Evolutionary conservation across 495 filamentous ascomycete species (phyloP).

Genomic region (Podospora australis): DNA sequence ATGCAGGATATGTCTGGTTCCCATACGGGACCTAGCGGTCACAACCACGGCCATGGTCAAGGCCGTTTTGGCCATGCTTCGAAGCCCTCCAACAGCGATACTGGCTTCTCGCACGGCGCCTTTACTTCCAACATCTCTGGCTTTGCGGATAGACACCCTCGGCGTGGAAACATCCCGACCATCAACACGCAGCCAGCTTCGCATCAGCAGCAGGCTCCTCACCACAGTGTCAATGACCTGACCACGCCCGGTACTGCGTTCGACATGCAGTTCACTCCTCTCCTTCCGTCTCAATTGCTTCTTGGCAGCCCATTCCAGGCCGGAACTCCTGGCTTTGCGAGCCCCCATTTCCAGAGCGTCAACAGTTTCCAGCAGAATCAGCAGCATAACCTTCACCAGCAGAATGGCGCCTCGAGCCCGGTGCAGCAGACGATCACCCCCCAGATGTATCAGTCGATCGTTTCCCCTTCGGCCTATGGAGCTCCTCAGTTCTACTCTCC

Average conservation of each 20-base stretch:
- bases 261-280: slow-evolving; percentile 97
- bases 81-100: slow-evolving; percentile 72
- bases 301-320: slow-evolving; percentile 96
- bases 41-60: slow-evolving; percentile 11
- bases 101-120: slow-evolving; percentile 85
- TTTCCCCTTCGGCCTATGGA: slow-evolving; percentile 68
- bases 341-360: slow-evolving; percentile 83
- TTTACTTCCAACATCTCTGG: slow-evolving; percentile 76
- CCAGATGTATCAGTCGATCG: slow-evolving; percentile 68
- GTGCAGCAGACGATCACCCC: slow-evolving; percentile 55
- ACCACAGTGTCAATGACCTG: slow-evolving; percentile 59
- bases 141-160: slow-evolving; percentile 76
- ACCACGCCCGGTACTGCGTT: slow-evolving; percentile 79
- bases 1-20: slow-evolving; percentile 77
- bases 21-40: slow-evolving; percentile 49
- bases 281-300: slow-evolving; percentile 88
- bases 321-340: slow-evolving; percentile 84
- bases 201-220: slow-evolving; percentile 32
- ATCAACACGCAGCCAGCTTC: slow-evolving; percentile 74
- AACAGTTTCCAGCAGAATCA: slow-evolving; percentile 67
- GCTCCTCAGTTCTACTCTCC: slow-evolving; percentile 70
- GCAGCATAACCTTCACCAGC: slow-evolving; percentile 52
- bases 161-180: slow-evolving; percentile 77
- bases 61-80: slow-evolving; percentile 58
- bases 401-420: slow-evolving; percentile 42